Evolutionary conservation across 2,329 filamentous ascomycete genomes (phyloP), one percentile per base, ranked within the genome.

Genomic region (Stemphylium beticola): DNA sequence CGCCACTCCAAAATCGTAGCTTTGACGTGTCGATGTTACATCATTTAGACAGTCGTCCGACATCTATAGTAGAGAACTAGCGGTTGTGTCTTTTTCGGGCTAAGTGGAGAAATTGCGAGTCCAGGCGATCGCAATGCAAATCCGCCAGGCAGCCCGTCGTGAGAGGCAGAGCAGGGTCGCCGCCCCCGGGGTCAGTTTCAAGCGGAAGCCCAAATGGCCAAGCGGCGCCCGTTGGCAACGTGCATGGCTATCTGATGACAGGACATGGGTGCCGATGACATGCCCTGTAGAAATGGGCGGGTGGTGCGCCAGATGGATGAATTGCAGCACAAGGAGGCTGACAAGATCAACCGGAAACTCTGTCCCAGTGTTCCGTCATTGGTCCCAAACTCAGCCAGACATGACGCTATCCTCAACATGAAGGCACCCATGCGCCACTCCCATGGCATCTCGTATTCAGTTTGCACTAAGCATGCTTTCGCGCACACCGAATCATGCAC

Each of bases 361-460:
- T 34, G 38, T 47, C 43, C 46, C 55, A 24, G 53, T 32, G 45
- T 17, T 39, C 55, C 41, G 41, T 50, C 36, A 60, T 60, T 60
- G 60, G 60, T 10, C 37, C 42, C 31, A 17, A 18, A 24, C 15
- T 11, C 9, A 31, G 18, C 38, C 20, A 40, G 24, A 45, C 39
- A 9, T 2, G 14, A 44, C 44, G 46, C 50, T 50, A 57, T 54
- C 52, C 45, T 53, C 46, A 43, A 46, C 49, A 41, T n/a, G 40
- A 9, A 57, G 38, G 33, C 43, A 47, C 52, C 56, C 58, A 54
- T 57, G 41, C 36, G 39, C 45, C 45, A 31, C n/a, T 49, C 26
- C 39, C 51, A 43, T 50, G 40, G 47, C 26, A 45, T 54, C 56
- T 62, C 56, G 60, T 60, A 60, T 58, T 55, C 41, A 39, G 38